Evolutionary conservation across 2,329 filamentous ascomycete species (phyloP).

Genomic region (Elsinoe necatrix): DNA sequence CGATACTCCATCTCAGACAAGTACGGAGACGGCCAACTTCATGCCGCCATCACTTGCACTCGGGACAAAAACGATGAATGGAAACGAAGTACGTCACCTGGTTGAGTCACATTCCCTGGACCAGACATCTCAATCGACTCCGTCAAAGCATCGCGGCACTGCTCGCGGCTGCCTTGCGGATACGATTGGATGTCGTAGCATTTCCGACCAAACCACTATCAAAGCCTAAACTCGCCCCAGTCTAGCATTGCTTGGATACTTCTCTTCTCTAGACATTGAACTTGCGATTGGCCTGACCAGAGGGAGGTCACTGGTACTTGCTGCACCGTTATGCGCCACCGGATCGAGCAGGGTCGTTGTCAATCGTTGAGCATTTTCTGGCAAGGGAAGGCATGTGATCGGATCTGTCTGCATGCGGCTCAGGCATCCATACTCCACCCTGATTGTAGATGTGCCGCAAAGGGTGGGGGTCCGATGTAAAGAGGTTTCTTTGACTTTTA

Average conservation of each 20-base stretch:
- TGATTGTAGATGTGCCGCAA: slow-evolving; percentile 3
- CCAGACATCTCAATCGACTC: neutral
- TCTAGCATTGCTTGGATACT: slow-evolving; percentile 1
- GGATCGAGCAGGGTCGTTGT: neutral
- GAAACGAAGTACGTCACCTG: neutral
- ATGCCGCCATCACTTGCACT: too few relatives aligned
- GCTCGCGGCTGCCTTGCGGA: neutral
- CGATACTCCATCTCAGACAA: too few relatives aligned
- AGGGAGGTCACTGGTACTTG: neutral
- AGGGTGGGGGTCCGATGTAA: neutral
- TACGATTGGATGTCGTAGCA: neutral
- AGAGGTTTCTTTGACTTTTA: neutral
- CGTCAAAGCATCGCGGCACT: neutral
- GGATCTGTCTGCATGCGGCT: neutral
- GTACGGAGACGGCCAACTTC: too few relatives aligned
- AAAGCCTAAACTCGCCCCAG: neutral
- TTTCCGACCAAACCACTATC: neutral
- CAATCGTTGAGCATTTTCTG: neutral
- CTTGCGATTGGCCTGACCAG: neutral
- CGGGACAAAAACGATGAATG: neutral
- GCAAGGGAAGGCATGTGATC: neutral
- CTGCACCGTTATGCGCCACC: neutral
- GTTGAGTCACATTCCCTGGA: neutral
- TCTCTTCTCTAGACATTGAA: neutral
- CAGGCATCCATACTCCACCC: slow-evolving; percentile 3